phyloP scores from a whole-genome alignment of 1,284 basidiomycete species.

The Rhodotorula sp. region DNA sequence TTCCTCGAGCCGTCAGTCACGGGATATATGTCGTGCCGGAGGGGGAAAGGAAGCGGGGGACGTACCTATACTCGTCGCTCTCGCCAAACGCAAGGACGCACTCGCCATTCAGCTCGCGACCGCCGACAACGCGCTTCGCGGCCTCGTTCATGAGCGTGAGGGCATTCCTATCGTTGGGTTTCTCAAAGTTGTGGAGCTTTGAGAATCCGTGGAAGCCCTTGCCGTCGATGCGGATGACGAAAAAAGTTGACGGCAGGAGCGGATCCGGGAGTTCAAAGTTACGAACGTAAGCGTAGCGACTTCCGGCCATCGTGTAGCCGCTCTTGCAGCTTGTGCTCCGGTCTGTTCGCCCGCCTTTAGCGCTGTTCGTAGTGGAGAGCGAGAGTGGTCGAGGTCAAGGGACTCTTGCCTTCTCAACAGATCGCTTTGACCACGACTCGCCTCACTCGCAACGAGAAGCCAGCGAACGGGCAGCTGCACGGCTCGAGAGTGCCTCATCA shows the following conservation, averaged over 20 bases:
- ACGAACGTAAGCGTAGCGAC: constrained; percentile 85
- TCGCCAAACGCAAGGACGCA: constrained; percentile 90
- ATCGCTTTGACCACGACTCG: neutral
- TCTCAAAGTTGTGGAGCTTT: constrained; percentile 73
- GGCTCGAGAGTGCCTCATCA: neutral
- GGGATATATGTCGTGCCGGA: neutral
- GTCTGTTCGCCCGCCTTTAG: no score
- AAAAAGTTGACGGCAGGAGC: constrained; percentile 77
- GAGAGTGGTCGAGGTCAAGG: no score
- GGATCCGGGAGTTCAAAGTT: constrained; percentile 85
- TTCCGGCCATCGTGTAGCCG: constrained; percentile 71
- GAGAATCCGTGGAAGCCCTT: constrained; percentile 96
- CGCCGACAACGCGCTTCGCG: constrained; percentile 73
- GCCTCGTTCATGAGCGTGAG: constrained; percentile 90
- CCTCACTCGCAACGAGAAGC: no score
- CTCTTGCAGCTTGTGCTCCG: neutral
- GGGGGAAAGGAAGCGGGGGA: neutral
- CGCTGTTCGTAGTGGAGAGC: neutral
- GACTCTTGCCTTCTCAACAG: neutral
- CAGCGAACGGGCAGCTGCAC: no score
- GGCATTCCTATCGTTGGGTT: constrained; percentile 87
- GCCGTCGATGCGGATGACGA: constrained; percentile 86
- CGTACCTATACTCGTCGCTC: constrained; percentile 91
- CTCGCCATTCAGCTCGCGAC: constrained; percentile 57
- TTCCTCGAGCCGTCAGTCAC: neutral